Evolutionary conservation across 2,329 filamentous ascomycete genomes (phyloP).

Genomic region (Apiospora malaysiana): DNA sequence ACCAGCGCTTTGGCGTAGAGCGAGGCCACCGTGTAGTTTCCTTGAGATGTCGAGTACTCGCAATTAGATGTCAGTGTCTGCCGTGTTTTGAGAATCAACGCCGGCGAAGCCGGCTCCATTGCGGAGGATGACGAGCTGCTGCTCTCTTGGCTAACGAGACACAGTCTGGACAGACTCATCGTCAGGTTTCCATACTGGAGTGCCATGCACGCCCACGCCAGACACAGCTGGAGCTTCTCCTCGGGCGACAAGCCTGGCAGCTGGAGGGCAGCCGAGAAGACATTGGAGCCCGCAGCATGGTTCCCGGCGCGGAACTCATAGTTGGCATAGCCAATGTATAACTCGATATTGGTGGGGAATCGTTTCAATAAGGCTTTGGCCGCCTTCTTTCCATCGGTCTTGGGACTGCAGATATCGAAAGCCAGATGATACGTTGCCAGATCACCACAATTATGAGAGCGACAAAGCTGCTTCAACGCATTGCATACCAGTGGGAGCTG

Average conservation of each 20-base stretch:
- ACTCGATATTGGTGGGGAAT: constrained; percentile 63
- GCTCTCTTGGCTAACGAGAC: constrained; percentile 43
- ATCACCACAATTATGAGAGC: constrained; percentile 48
- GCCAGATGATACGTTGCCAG: constrained; percentile 75
- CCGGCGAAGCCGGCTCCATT: constrained; percentile 36
- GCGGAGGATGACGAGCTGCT: constrained; percentile 25
- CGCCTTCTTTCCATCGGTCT: constrained; percentile 65
- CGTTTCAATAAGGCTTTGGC: constrained; percentile 78
- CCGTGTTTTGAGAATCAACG: constrained; percentile 56
- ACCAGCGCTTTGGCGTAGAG: constrained; percentile 66
- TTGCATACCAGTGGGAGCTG: constrained; percentile 55
- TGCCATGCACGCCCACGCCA: constrained; percentile 72
- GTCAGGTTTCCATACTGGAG: constrained; percentile 49
- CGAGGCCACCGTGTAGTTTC: constrained; percentile 54
- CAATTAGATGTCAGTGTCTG: constrained; percentile 59
- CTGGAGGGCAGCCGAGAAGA: constrained; percentile 69
- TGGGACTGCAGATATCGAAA: constrained; percentile 64
- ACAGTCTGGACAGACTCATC: constrained; percentile 46
- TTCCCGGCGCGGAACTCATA: constrained; percentile 69
- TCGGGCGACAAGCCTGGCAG: constrained; percentile 32
- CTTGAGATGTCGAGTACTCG: constrained; percentile 61
- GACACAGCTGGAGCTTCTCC: constrained; percentile 54
- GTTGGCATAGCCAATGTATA: constrained; percentile 83
- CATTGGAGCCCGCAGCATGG: constrained; percentile 61
- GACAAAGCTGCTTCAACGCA: constrained; percentile 63